Evolutionary conservation across 345 rosid genomes (phyloP), one percentile per base, ranked within the genome.

Genomic region (Bruguiera parviflora): DNA sequence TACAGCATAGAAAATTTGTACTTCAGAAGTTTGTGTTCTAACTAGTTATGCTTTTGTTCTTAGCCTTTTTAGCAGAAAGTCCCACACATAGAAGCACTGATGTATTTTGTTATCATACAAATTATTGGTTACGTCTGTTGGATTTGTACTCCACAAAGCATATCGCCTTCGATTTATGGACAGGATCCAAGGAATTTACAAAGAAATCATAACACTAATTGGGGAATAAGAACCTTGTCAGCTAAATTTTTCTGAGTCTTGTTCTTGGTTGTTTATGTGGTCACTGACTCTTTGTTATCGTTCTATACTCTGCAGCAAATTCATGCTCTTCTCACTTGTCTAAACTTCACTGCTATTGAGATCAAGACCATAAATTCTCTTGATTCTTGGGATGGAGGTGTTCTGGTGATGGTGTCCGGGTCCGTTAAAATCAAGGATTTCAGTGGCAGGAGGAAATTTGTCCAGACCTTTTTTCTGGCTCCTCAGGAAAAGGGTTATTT

Each of bases 401-500:
- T 96, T 3, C 47, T 92, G 66, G 97, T 96, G 66, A 81, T 82
- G 86, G 96, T 96, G 53, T 81, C 96, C 0, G 99, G 99, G 46
- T 82, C 91, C 60, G 92, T 92, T 68, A 90, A 84, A 62, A 89
- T 88, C 5, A 90, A 80, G 74, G 94, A 90, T n/a, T 82, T 73
- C 33, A 68, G 46, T 37, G 76, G 77, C 70, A 80, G 87, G 72
- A 90, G 98, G 77, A 84, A 79, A 58, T 96, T 92, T 65, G 85
- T 89, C 81, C 91, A 92, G 76, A 85, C 90, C 24, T 95, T 95
- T 71, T 92, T 95, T 68, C 94, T 95, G 15, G 99, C 98, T 66
- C 99, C 99, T 60, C 99, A 95, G 77, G 91, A 90, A 53, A 90
- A 86, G 81, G 99, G 99, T 64, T 92, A 83, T 71, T 95, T 87